phyloP scores from a whole-genome alignment of 306 rosid genomes.

The Cucurbita maxima region DNA sequence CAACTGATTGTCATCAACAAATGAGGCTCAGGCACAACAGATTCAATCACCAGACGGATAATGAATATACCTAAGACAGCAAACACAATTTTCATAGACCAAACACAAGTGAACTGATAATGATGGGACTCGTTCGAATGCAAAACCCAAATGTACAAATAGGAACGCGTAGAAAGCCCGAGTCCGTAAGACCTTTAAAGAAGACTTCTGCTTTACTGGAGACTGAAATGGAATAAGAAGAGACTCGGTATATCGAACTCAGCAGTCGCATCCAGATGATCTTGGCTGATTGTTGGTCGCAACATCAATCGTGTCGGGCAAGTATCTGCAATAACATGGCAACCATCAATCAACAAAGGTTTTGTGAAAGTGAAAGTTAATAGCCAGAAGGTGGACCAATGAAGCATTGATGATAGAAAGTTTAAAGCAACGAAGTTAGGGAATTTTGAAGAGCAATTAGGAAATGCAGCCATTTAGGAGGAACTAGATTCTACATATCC shows the following conservation, averaged over 20 bases:
- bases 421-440: background rate
- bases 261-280: slow-evolving; percentile 88
- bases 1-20: slow-evolving; percentile 1
- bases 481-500: background rate
- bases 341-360: background rate
- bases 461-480: background rate
- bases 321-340: slow-evolving; percentile 48
- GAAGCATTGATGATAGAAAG: background rate
- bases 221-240: slow-evolving; percentile 14
- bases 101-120: background rate
- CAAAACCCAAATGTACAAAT: slow-evolving; percentile 5
- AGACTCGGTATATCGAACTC: slow-evolving; percentile 17
- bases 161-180: background rate
- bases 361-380: background rate
- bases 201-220: slow-evolving; percentile 23
- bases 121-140: background rate
- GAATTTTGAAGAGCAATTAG: background rate
- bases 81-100: slow-evolving; percentile 15
- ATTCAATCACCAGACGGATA: background rate
- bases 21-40: background rate
- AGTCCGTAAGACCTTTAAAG: slow-evolving; percentile 4
- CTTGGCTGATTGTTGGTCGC: slow-evolving; percentile 66
- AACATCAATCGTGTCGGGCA: slow-evolving; percentile 96
- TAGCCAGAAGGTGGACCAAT: background rate
- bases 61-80: background rate